Base-by-base conservation (phyloP, 345 rosid species). In the Cardamine occulta region DNA sequence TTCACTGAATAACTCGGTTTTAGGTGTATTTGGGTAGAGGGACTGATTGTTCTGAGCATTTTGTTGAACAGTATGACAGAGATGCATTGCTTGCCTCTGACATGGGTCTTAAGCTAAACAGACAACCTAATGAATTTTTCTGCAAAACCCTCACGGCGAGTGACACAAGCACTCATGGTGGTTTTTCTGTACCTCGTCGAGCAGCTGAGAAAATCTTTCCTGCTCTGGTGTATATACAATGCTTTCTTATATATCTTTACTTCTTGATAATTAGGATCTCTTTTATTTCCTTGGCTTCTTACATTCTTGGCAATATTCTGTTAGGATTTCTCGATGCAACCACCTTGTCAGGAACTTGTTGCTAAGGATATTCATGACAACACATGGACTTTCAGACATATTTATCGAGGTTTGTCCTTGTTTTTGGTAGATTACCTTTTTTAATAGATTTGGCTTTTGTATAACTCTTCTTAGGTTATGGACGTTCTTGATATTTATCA, bases 101-200 rank as follows among this genome's bases (percentile, higher is more conserved):
- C 83, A 85, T 91, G 74, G 83, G 91, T n/a, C 87, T 92, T 48
- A 89, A 85, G 84, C 57, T 87, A 32, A 83, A 83, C 73, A 89
- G 84, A 71, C 90, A 87, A 17, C 97, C 83, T 75, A 81, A 91
- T 6, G 99, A 95, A 18, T 92, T 92, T 70, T 95, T 95, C 85
- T 95, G 97, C 71, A 95, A 95, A 85, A 92, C 94, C 28, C 78
- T 95, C 77, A 95, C 99, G 23, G 97, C 98, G 26, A 95, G 99
- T 80, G 99, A 95, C 73, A 95, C 98, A 1, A 95, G 98, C 83
- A 92, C 99, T 68, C 98, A 95, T 77, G 99, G 99, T 75, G 98
- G 98, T 68, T 95, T 95, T 80, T 89, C 97, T 68, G 99, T 95
- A 57, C 99, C 98, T 9, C 94, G 97, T 2, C 88, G 96, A 59